Evolutionary conservation across 495 filamentous ascomycete genomes (phyloP), one percentile per base, ranked within the genome.

Genomic region (Podospora pseudoanserina): DNA sequence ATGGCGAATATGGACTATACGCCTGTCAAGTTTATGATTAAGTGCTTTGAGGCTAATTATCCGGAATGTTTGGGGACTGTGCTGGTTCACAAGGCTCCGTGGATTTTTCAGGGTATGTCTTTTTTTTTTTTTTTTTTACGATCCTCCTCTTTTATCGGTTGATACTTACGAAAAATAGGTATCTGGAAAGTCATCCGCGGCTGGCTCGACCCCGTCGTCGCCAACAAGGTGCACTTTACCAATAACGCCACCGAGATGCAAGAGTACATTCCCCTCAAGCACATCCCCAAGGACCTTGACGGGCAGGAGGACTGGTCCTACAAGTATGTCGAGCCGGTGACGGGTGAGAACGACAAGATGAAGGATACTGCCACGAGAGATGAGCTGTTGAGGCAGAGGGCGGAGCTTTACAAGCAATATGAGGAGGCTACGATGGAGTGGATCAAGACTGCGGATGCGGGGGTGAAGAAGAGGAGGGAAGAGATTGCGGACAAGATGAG

Each of bases 11-110:
- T 99, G 95, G 95, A 99, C 75, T 98, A 98, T 75, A 86, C 92
- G 0, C 95, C 95, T 0, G 92, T 99, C 27, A 98, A 94, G 74
- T 98, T 97, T 83, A 96, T 99, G 87, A 97, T 98, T 82, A 97
- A 97, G 81, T 97, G 93, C 79, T 99, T 99, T 76, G 96, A 98
- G 81, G 96, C 95, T 63, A 98, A 99, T 79, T 99, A 98, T 75
- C 95, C 96, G 28, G 96, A 98, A 76, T 91, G 86, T 63, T 83
- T 99, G 0, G 95, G 96, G 60, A 83, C 92, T 5, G 93, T 98
- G 6, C 88, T 98, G n/a, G 92, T 99, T 44, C 93, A 99, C 81
- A 97, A 97, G 78, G 89, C 95, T 0, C 95, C 95, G 4, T 99
- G 94, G 95, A 81, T 98, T 53, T 99, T 99, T 82, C 92, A 95